Base-by-base conservation (phyloP, 352 stramenopile species). In the Globisporangium mamillatum region DNA sequence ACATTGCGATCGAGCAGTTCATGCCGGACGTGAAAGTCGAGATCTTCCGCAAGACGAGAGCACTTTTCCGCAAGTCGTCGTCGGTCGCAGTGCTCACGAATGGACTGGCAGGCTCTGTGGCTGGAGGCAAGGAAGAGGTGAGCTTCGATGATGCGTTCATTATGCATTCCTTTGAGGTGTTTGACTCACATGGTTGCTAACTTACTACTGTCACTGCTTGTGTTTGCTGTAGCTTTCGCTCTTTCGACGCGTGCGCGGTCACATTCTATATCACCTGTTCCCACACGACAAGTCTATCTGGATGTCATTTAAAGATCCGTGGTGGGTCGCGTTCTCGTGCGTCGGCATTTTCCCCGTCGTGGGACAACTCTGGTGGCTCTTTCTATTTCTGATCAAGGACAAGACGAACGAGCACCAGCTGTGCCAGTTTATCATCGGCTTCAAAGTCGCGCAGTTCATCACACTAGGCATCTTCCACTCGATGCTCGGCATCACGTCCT, bases 321-420 rank as follows among this genome's bases (percentile, higher is more conserved):
- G 81, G 78, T 97, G 89, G 82, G 53, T 90, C 24, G 71, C 72
- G 18, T 93, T 94, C 69, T 92, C 85, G 32, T 82, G 82, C 69
- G 69, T 96, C 41, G 90, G 90, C 38, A 69, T 97, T 32, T 84
- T 96, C 32, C 91, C 91, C 0, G 79, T 93, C 38, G 64, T 97
- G n/a, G 88, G 88, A 4, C 89, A 96, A 74, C 65, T 95, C 38
- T 97, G 90, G 91, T 97, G 91, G 91, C 80, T 96, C 52, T 86
- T 97, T 22, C 70, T 97, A 9, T 97, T 97, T 59, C 27, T 97
- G 29, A 80, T 97, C 60, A 95, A 96, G 70, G 90, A 97, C 80
- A 97, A 97, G 69, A 94, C 86, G 34, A 93, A 97, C 73, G 91
- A 97, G 72, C 92, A 96, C 64, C 91, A 97, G 66, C 73, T 97